These are phyloP conservation scores for Daldinia caldariorum DNA, from an alignment of 495 filamentous ascomycete genomes.

Conservation along the genomic window DNA sequence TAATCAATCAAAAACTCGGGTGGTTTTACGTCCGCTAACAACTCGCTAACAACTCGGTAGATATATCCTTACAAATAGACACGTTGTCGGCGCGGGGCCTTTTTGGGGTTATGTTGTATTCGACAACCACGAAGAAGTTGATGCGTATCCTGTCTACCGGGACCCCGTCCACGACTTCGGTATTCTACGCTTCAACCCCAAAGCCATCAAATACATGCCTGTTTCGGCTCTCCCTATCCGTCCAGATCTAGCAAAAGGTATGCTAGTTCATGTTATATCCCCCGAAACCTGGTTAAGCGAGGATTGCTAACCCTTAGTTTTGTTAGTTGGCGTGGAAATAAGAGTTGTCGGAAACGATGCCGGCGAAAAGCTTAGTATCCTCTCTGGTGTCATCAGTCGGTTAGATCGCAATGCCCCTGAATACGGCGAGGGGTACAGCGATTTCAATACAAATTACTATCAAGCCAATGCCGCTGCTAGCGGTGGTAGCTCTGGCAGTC, in stretches of 20 bases:
- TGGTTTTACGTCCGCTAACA: constrained; percentile 51
- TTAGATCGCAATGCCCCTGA: constrained; percentile 96
- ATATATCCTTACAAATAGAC: constrained; percentile 85
- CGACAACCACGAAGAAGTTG: constrained; percentile 97
- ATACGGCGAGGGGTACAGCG: constrained; percentile 97
- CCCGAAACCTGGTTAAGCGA: background rate
- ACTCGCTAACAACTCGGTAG: constrained; percentile 53
- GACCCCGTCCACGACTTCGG: constrained; percentile 99
- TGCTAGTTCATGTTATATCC: background rate
- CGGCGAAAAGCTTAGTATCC: constrained; percentile 96
- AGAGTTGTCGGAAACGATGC: constrained; percentile 98
- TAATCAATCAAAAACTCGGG: background rate
- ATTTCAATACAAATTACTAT: constrained; percentile 99
- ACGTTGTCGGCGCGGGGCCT: constrained; percentile 95
- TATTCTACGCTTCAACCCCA: constrained; percentile 93
- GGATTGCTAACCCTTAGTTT: background rate
- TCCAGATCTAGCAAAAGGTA: constrained; percentile 80
- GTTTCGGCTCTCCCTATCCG: constrained; percentile 80
- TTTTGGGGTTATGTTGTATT: constrained; percentile 99
- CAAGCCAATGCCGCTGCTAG: constrained; percentile 96
- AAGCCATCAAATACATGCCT: constrained; percentile 95
- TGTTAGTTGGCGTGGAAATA: constrained; percentile 84
- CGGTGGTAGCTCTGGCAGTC: constrained; percentile 95
- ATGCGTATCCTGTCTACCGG: constrained; percentile 97
- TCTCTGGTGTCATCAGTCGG: constrained; percentile 96